A percentile compares a stretch with the other conserved stretches of the same genome.
phyloP scores from a whole-genome alignment of 1,284 basidiomycete genomes.

The Melampsora americana region DNA sequence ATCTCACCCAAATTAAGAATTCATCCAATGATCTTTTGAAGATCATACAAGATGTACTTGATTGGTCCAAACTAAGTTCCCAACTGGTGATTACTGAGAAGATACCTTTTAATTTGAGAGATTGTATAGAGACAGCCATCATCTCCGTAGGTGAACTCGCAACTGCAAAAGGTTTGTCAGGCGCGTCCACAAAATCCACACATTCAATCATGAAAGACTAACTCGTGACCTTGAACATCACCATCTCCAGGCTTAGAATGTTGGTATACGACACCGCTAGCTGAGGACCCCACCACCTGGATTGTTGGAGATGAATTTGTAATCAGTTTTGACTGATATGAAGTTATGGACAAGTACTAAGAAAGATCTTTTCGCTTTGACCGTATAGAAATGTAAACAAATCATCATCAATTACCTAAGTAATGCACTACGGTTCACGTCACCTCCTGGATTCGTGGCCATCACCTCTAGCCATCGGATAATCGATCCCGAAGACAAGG shows the following conservation, averaged over 20 bases:
- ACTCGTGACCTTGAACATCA: conserved; percentile 37
- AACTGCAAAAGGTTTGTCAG: conserved; percentile 50
- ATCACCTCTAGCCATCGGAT: background rate
- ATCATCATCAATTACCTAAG: conserved; percentile 37
- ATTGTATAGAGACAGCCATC: conserved; percentile 53
- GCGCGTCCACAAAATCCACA: conserved; percentile 54
- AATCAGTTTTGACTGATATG: background rate
- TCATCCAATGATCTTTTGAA: conserved; percentile 57
- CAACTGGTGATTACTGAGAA: conserved; percentile 56
- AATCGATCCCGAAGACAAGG: background rate
- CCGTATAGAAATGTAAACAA: conserved; percentile 16
- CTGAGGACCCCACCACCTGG: conserved; percentile 47
- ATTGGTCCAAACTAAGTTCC: conserved; percentile 57
- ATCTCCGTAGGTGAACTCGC: conserved; percentile 53
- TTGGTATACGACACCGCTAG: conserved; percentile 48
- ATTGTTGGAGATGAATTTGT: conserved; percentile 52
- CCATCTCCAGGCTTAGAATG: conserved; percentile 46
- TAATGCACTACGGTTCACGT: background rate
- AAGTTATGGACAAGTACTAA: background rate
- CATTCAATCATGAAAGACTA: conserved; percentile 15
- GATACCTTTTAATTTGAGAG: conserved; percentile 55
- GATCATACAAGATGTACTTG: conserved; percentile 58
- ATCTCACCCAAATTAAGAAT: conserved; percentile 56
- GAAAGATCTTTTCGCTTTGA: conserved; percentile 50
- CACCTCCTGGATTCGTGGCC: background rate